phyloP scores from a whole-genome alignment of 352 stramenopile species.

The Pythium grandisporangium region DNA sequence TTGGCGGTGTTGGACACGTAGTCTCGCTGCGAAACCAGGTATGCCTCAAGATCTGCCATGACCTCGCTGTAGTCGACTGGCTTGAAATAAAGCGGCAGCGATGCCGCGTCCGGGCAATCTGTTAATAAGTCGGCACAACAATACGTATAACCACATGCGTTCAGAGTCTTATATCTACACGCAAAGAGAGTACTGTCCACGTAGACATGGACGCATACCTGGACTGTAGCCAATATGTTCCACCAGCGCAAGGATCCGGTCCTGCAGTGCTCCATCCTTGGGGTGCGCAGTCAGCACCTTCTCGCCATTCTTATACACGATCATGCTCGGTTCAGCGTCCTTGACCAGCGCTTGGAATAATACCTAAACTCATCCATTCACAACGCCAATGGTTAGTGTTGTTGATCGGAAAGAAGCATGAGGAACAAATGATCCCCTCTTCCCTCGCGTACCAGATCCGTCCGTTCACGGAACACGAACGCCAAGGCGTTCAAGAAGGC shows the following conservation, averaged over 20 bases:
- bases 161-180: no score
- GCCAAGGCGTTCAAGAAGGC: conserved; percentile 35
- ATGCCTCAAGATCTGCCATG: conserved; percentile 43
- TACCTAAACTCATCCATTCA: no score
- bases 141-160: not conserved
- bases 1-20: conserved; percentile 77
- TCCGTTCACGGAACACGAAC: conserved; percentile 54
- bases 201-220: conserved; percentile 16
- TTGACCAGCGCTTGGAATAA: conserved; percentile 27
- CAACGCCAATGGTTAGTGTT: no score
- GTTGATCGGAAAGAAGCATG: no score
- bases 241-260: conserved; percentile 35
- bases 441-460: conserved; percentile 34
- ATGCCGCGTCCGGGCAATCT: conserved; percentile 36
- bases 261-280: conserved; percentile 32
- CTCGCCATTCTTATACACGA: conserved; percentile 40
- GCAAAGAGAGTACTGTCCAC: no score
- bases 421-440: no score
- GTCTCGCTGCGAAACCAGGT: conserved; percentile 59
- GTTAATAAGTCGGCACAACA: not conserved
- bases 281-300: conserved; percentile 23
- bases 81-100: conserved; percentile 47
- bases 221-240: conserved; percentile 51
- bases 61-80: conserved; percentile 61
- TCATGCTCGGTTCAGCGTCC: conserved; percentile 23